A percentile compares a stretch with the other conserved stretches of the same genome.
phyloP scores from a whole-genome alignment of 2,329 filamentous ascomycete species.

The Celoporthe dispersa region DNA sequence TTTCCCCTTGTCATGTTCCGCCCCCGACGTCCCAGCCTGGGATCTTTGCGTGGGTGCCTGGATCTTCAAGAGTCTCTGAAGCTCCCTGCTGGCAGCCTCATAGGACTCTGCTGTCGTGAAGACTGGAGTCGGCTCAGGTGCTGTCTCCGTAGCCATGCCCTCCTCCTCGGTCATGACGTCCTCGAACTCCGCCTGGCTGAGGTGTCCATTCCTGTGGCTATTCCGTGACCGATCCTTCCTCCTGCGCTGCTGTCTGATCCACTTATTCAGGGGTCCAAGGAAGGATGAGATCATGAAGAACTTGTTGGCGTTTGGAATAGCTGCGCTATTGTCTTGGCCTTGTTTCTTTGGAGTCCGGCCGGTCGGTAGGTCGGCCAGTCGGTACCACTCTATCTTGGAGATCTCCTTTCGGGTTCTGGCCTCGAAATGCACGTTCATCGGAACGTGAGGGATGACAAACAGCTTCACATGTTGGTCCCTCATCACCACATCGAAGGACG shows the following conservation, averaged over 20 bases:
- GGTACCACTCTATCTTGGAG: slow-evolving; percentile 96
- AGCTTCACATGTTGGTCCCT: slow-evolving; percentile 90
- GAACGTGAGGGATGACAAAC: slow-evolving; percentile 88
- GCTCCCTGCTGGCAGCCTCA: slow-evolving; percentile 55
- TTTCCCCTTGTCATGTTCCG: slow-evolving; percentile 49
- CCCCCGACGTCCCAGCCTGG: slow-evolving; percentile 39
- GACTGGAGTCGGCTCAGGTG: slow-evolving; percentile 37
- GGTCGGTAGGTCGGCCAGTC: slow-evolving; percentile 77
- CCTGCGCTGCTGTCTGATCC: slow-evolving; percentile 85
- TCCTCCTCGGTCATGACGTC: slow-evolving; percentile 69
- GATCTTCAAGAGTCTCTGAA: slow-evolving; percentile 60
- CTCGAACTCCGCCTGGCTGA: slow-evolving; percentile 49
- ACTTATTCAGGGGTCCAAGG: slow-evolving; percentile 81
- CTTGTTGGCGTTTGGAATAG: slow-evolving; percentile 72
- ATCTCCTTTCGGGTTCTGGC: slow-evolving; percentile 95
- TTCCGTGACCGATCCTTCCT: slow-evolving; percentile 58
- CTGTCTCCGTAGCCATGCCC: slow-evolving; percentile 45
- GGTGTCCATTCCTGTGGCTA: slow-evolving; percentile 39
- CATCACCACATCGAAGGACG: slow-evolving; percentile 88
- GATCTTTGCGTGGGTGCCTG: slow-evolving; percentile 57
- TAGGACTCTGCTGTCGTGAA: slow-evolving; percentile 36
- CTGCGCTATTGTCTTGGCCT: slow-evolving; percentile 60
- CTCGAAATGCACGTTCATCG: slow-evolving; percentile 85
- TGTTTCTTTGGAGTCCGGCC: slow-evolving; percentile 73
- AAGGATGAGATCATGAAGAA: slow-evolving; percentile 99